Evolutionary conservation across 192 early-diverging fungal genomes (phyloP).

Genomic region (Backusella westeae): DNA sequence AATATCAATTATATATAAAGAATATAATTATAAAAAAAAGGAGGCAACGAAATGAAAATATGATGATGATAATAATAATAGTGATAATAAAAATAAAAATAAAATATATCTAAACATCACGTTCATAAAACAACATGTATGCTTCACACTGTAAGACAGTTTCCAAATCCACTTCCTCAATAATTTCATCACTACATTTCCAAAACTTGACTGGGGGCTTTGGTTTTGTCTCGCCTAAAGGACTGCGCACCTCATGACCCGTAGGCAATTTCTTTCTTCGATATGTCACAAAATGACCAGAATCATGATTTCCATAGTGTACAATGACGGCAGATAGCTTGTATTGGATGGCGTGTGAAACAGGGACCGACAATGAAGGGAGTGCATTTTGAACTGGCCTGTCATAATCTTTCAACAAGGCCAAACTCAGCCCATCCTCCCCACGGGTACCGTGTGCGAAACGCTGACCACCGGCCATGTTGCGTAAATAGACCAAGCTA

Average conservation of each 20-base stretch:
- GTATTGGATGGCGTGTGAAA: conserved; percentile 49
- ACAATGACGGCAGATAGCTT: conserved; percentile 76
- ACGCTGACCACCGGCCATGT: conserved; percentile 18
- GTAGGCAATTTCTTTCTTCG: conserved; percentile 57
- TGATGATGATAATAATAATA: background rate
- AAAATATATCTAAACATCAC: conserved; percentile 23
- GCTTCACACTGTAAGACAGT: conserved; percentile 66
- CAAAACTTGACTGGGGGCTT: conserved; percentile 54
- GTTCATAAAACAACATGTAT: conserved; percentile 79
- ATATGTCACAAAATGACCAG: conserved; percentile 91
- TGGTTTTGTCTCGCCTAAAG: conserved; percentile 4
- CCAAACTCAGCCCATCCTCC: conserved; percentile 15
- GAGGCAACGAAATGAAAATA: background rate
- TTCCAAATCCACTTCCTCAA: conserved; percentile 62
- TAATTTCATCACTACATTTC: conserved; percentile 69
- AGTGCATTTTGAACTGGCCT: conserved; percentile 12
- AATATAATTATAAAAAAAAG: background rate
- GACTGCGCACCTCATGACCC: conserved; percentile 26
- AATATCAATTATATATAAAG: background rate
- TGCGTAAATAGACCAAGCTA: conserved; percentile 34
- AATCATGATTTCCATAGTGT: conserved; percentile 83
- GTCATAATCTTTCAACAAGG: conserved; percentile 14
- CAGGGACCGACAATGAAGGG: conserved; percentile 14
- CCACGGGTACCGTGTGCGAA: background rate
- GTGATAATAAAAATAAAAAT: background rate